Evolutionary conservation across 2,329 filamentous ascomycete genomes (phyloP), one percentile per base, ranked within the genome.

Genomic region (Chrysoporthe deuterocubensis): DNA sequence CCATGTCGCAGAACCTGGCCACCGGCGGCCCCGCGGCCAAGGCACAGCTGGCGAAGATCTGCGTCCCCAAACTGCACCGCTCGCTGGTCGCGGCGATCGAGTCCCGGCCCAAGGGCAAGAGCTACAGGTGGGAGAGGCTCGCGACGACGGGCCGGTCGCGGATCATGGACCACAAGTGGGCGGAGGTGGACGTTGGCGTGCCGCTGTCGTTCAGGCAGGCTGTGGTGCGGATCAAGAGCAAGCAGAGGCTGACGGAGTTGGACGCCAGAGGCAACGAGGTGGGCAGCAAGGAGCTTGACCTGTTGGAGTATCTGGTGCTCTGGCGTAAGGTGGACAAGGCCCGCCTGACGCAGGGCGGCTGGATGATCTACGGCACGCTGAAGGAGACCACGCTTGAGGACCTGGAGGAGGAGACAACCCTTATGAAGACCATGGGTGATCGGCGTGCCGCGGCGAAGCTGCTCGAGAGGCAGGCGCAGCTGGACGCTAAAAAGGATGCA

Each of bases 311-410:
- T 73, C 71, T 93, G 4, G 89, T 91, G 50, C 71, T 93, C 58
- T 86, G 88, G 74, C 74, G 82, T 40, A 67, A 77, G 42, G 70
- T 85, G 56, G 78, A 83, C 74, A 79, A 78, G 59, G 77, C 74
- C 65, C 86, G 84, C 26, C 85, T 80, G 71, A 75, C 80, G 74
- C 76, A 82, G 66, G 78, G 76, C 40, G 80, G 83, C 2, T 93
- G 90, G 90, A 83, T 81, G 75, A 77, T 92, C 62, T 90, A 89
- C 85, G 90, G 90, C 16, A 90, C 87, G 26, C 79, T 87, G 42
- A 76, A 83, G 54, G 83, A 86, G 72, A 87, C 85, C 14, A 84
- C 83, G 0, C 74, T 84, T 2, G 79, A 86, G 69, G 71, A 67
- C 5, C 82, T 79, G 70, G 46, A 72, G 40, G 72, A 78, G 8